Percentiles rank a stretch among this genome's conserved stretches.
phyloP scores from a whole-genome alignment of 2,329 filamentous ascomycete genomes.

The Dothiorella sarmentorum region DNA sequence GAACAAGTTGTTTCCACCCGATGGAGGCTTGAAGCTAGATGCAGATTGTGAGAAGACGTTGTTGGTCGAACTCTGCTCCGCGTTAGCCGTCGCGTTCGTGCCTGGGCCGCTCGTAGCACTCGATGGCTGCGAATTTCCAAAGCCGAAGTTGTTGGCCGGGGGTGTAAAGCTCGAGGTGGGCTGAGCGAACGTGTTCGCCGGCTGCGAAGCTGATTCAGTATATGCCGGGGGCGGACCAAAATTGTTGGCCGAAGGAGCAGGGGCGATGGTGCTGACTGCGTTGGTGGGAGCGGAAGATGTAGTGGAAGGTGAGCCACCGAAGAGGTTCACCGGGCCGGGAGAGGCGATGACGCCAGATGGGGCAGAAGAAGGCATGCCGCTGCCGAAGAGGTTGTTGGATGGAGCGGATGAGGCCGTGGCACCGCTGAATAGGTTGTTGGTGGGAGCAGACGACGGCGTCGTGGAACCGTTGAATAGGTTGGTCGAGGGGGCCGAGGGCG shows the following conservation, averaged over 20 bases:
- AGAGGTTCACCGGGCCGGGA: not conserved
- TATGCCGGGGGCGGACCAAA: not conserved
- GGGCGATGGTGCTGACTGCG: not conserved
- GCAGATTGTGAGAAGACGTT: not conserved
- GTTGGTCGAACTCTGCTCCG: not conserved
- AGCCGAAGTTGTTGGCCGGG: not conserved
- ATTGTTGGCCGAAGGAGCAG: not conserved
- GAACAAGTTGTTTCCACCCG: not conserved
- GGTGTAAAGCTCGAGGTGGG: not conserved
- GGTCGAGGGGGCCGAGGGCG: not conserved
- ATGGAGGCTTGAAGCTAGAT: not conserved
- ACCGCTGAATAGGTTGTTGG: not conserved
- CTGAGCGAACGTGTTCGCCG: not conserved
- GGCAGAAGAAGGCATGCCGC: not conserved
- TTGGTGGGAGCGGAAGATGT: not conserved
- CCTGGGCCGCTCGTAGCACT: not conserved
- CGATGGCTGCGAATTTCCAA: not conserved
- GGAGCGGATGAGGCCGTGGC: not conserved
- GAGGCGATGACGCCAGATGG: not conserved
- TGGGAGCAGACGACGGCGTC: not conserved
- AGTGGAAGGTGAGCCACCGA: not conserved
- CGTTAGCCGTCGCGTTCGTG: no score
- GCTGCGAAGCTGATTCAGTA: not conserved
- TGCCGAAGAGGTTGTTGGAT: not conserved
- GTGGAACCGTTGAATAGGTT: not conserved